phyloP scores from a whole-genome alignment of 257 asterid species.

The Scutellaria galericulata region DNA sequence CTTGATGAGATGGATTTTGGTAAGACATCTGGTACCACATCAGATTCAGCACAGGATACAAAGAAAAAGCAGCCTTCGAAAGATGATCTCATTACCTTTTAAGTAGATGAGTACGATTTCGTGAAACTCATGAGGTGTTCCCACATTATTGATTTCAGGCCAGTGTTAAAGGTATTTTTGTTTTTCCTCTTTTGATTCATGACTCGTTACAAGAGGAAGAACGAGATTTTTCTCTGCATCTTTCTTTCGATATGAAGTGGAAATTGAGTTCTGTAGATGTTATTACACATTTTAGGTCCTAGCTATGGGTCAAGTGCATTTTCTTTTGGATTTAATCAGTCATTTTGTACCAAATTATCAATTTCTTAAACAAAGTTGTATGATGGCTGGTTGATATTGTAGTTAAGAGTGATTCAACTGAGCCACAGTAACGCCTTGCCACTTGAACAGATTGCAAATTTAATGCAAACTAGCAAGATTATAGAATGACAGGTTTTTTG shows the following conservation, averaged over 20 bases:
- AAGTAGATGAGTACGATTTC: constrained; percentile 21
- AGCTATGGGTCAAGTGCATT: neutral
- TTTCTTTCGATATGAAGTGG: neutral
- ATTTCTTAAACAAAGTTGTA: neutral
- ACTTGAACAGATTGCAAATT: neutral
- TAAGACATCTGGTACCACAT: constrained; percentile 59
- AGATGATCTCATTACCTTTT: constrained; percentile 70
- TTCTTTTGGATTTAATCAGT: too few relatives aligned
- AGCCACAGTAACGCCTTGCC: neutral
- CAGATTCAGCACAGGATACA: constrained; percentile 51
- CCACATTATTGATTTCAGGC: constrained; percentile 9
- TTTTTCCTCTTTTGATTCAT: neutral
- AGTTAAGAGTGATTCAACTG: neutral
- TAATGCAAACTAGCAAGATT: neutral
- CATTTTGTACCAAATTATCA: too few relatives aligned
- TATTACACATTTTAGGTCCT: neutral
- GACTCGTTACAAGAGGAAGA: constrained; percentile 25
- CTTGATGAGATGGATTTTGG: constrained; percentile 87
- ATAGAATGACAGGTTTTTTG: too few relatives aligned
- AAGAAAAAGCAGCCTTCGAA: constrained; percentile 58
- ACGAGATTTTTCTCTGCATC: neutral
- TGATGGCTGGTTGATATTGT: constrained; percentile 8
- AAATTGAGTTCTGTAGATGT: constrained; percentile 20
- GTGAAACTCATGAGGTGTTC: neutral
- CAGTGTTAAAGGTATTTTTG: neutral